Evolutionary conservation across 2,329 filamentous ascomycete species (phyloP).

Genomic region (Aspergillus awamori): DNA sequence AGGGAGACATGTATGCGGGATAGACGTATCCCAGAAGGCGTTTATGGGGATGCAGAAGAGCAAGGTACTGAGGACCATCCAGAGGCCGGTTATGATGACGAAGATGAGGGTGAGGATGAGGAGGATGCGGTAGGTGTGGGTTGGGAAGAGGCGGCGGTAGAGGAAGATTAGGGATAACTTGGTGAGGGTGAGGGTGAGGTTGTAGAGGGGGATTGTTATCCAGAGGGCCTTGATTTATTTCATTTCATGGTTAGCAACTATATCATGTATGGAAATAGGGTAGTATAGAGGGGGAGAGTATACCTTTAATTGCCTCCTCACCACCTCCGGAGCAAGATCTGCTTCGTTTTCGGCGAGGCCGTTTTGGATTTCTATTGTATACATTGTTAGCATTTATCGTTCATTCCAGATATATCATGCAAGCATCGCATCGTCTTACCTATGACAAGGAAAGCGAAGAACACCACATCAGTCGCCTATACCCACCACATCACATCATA

Average conservation of each 20-base stretch:
- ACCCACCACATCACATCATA: not conserved
- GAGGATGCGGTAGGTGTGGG: conserved; percentile 22
- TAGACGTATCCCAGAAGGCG: conserved; percentile 26
- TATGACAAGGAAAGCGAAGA: conserved; percentile 19
- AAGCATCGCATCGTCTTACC: not conserved
- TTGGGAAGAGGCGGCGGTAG: conserved; percentile 36
- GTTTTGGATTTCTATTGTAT: conserved; percentile 23
- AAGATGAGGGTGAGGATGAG: conserved; percentile 23
- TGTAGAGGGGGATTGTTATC: conserved; percentile 41
- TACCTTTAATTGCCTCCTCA: conserved; percentile 28
- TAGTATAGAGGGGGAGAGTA: not conserved
- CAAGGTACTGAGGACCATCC: conserved; percentile 32
- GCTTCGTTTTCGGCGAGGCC: conserved; percentile 24
- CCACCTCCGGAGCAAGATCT: conserved; percentile 5
- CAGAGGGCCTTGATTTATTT: conserved; percentile 26
- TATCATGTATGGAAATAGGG: too few relatives aligned
- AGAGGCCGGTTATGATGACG: conserved; percentile 28
- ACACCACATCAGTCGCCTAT: conserved; percentile 18
- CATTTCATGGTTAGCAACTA: too few relatives aligned
- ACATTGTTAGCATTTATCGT: conserved; percentile 6
- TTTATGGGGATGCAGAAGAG: conserved; percentile 31
- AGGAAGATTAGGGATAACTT: conserved; percentile 39
- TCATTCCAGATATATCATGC: not conserved
- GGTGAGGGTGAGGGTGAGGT: conserved; percentile 33
- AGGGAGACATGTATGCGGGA: conserved; percentile 24